Conservation (phyloP, 108 stramenopile genomes). For the Stephanodiscus triporus region DNA sequence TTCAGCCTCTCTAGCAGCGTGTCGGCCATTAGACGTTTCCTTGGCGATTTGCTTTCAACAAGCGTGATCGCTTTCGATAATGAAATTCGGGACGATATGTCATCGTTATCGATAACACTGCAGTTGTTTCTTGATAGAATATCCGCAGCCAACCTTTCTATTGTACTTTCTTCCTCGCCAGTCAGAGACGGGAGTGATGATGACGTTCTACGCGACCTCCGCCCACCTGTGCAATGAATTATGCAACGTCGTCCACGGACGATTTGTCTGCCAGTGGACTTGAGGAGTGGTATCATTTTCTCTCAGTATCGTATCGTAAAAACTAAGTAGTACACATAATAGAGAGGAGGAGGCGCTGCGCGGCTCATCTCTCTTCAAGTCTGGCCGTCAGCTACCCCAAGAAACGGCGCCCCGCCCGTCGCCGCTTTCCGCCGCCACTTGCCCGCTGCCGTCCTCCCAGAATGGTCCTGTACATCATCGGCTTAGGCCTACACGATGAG, state of each 20-base stretch:
- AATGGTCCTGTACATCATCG: conserved; percentile 98
- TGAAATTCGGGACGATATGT: conserved; percentile 31
- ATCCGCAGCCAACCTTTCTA: conserved; percentile 25
- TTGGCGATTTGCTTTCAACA: conserved; percentile 66
- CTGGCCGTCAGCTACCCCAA: too few relatives aligned
- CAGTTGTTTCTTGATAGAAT: conserved; percentile 14
- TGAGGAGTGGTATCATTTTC: neutral
- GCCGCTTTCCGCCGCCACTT: too few relatives aligned
- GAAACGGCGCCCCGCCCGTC: too few relatives aligned
- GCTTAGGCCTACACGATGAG: conserved; percentile 97
- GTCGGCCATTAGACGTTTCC: conserved; percentile 61
- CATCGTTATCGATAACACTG: neutral
- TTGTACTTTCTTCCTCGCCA: conserved; percentile 17
- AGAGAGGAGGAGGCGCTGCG: too few relatives aligned
- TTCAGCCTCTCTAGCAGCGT: conserved; percentile 53
- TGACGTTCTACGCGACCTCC: neutral
- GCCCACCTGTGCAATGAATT: neutral
- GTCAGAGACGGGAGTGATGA: conserved; percentile 26
- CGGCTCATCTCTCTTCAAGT: too few relatives aligned
- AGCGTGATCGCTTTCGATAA: conserved; percentile 79
- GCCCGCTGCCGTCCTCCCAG: too few relatives aligned
- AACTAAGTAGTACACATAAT: too few relatives aligned
- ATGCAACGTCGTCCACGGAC: neutral
- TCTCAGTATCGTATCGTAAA: neutral
- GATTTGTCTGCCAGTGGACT: neutral